A percentile compares a stretch with the other conserved stretches of the same genome.
These are phyloP conservation scores for Carpinus fangiana DNA, from an alignment of 306 rosid genomes.

Conservation along the genomic window DNA sequence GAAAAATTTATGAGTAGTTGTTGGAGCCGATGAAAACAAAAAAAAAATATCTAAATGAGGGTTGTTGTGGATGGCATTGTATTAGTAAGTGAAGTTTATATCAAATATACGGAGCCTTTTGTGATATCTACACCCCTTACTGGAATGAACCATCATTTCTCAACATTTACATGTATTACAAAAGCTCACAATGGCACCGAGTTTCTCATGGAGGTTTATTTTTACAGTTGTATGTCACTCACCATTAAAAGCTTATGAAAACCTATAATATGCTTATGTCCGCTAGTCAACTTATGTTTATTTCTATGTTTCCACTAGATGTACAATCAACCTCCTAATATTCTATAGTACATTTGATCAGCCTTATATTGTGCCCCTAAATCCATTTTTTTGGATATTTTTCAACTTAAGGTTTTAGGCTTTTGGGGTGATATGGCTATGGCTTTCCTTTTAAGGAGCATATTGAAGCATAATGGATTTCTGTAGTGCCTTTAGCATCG, in stretches of 20 bases:
- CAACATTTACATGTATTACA: not conserved
- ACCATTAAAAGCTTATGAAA: not conserved
- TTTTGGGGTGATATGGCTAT: not conserved
- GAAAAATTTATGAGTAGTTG: not conserved
- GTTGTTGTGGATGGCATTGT: not conserved
- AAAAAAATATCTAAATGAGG: not conserved
- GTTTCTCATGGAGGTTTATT: not conserved
- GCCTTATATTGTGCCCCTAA: not conserved
- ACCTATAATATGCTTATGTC: not conserved
- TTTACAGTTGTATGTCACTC: not conserved
- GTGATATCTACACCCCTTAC: not conserved
- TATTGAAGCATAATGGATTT: not conserved
- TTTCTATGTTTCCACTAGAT: not conserved
- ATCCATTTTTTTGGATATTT: not conserved
- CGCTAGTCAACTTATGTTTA: not conserved
- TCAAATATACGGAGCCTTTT: not conserved
- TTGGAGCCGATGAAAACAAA: not conserved
- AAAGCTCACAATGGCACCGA: not conserved
- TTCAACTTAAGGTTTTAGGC: not conserved
- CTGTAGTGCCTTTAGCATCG: not conserved
- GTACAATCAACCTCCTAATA: not conserved
- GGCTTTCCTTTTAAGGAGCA: not conserved
- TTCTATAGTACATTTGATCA: not conserved
- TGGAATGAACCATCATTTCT: not conserved
- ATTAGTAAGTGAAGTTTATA: not conserved